Base-by-base conservation (phyloP, 768 basidiomycete genomes). In the Krasilnikovozyma curviuscula region DNA sequence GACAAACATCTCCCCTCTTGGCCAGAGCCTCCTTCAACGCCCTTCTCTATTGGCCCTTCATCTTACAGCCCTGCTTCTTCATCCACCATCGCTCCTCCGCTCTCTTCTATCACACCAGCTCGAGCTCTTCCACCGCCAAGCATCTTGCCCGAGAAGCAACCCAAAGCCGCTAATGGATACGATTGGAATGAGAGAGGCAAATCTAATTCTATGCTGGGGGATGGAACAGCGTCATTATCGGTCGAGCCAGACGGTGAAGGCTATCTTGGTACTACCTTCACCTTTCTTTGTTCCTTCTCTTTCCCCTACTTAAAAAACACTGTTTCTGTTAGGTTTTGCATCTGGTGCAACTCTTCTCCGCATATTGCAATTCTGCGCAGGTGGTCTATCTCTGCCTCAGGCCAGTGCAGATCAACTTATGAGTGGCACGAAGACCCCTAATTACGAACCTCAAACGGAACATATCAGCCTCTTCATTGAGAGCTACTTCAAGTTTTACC, bases 201-300 rank as follows among this genome's bases (percentile, higher is more conserved):
- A 24, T n/a, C n/a, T n/a, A n/a, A n/a, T n/a, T n/a, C n/a, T n/a
- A 21, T 5, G 19, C 32, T 18, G 14, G 39, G 37, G 35, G 53
- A 45, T 28, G 53, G 53, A 13, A 50, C 49, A 16, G 53, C 41
- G 13, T 54, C 53, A 27, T 24, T 54, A 23, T 49, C 53, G 4
- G 39, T 49, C 25, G 49, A 49, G 14, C 53, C 53, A 3, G 53
- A 54, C 46, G 53, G 53, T 14, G 25, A 37, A 25, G 53, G 53
- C 16, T 54, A 54, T 41, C 53, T 54, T 12, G 53, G 53, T 54
- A 27, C n/a, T n/a, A n/a, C n/a, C n/a, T n/a, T n/a, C n/a, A n/a
- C n/a, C n/a, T n/a, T n/a, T n/a, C n/a, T n/a, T n/a, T n/a, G n/a
- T n/a, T n/a, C n/a, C n/a, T n/a, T n/a, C n/a, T n/a, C n/a, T n/a